Evolutionary conservation across 768 basidiomycete species (phyloP), one percentile per base, ranked within the genome.

Genomic region (Russula lepida): DNA sequence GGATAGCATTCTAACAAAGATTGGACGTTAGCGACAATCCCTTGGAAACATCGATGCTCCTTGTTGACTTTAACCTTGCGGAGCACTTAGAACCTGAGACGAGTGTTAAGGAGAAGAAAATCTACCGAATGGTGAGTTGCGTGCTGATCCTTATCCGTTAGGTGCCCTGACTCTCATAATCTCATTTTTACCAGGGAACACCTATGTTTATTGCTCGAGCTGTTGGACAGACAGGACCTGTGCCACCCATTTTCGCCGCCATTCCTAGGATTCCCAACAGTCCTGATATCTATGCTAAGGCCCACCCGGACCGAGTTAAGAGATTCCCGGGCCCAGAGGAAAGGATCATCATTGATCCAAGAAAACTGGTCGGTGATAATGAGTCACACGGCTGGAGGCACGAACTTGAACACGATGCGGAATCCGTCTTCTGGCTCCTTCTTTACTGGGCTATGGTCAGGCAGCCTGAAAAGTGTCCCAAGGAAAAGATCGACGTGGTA

Each of bases 351-450:
- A 39, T 39, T 17, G 17, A 39, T 39, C 37, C 37, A n/a, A n/a
- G n/a, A n/a, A n/a, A n/a, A n/a, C n/a, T n/a, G n/a, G n/a, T n/a
- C n/a, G n/a, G n/a, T n/a, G n/a, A n/a, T n/a, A n/a, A n/a, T n/a
- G n/a, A n/a, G n/a, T n/a, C n/a, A n/a, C n/a, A n/a, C n/a, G n/a
- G n/a, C n/a, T 39, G 39, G 39, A 39, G 39, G 39, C 39, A 39
- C 39, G 39, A 19, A 17, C 39, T 39, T 15, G 15, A 39, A 39
- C 39, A 39, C 12, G 54, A 54, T 54, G 54, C n/a, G 27, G 54
- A 54, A n/a, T 54, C 54, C 11, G 27, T 54, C 7, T 54, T 54
- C 30, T 54, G 54, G 54, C 54, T 54, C 17, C 54, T 54, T 44
- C 52, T 53, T 25, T 53, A 53, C 52, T 53, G 52, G 52, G 52